phyloP scores from a whole-genome alignment of 352 stramenopile genomes.

The Phytophthora macrochlamydospora region DNA sequence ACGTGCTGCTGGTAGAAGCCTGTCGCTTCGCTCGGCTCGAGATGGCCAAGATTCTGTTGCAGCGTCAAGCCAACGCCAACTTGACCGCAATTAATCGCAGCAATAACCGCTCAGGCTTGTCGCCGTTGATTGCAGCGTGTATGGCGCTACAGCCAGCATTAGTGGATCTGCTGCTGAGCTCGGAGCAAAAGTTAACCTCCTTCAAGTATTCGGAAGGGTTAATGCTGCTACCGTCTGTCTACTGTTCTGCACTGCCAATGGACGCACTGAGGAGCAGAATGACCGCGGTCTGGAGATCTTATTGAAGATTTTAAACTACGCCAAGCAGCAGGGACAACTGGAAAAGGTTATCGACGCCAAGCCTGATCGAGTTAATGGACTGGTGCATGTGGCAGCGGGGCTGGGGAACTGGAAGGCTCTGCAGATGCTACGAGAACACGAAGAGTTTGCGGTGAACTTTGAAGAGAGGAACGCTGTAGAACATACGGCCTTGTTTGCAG shows the following conservation, averaged over 20 bases:
- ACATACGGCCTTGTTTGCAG: conserved; percentile 41
- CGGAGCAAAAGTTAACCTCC: conserved; percentile 30
- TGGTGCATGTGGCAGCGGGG: conserved; percentile 57
- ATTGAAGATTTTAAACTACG: conserved; percentile 41
- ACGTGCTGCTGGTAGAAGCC: conserved; percentile 54
- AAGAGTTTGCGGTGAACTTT: conserved; percentile 35
- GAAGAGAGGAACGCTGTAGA: conserved; percentile 33
- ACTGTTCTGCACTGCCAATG: conserved; percentile 62
- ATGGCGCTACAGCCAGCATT: conserved; percentile 53
- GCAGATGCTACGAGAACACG: conserved; percentile 35
- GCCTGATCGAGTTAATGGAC: conserved; percentile 46
- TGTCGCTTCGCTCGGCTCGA: conserved; percentile 57
- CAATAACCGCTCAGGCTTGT: conserved; percentile 43
- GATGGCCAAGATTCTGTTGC: conserved; percentile 46
- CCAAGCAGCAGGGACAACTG: conserved; percentile 36
- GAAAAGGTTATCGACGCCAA: conserved; percentile 41
- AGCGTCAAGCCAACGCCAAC: conserved; percentile 46
- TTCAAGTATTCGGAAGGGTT: conserved; percentile 47
- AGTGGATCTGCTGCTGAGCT: conserved; percentile 44
- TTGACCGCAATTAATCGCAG: conserved; percentile 34
- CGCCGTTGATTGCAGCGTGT: conserved; percentile 57
- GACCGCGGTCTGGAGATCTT: conserved; percentile 43
- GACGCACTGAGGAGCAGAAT: conserved; percentile 51
- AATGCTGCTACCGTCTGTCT: conserved; percentile 46
- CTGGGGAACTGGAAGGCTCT: conserved; percentile 57